Percentiles rank a stretch among this genome's conserved stretches.
Evolutionary conservation across 2,329 filamentous ascomycete genomes (phyloP).

Genomic region (Aspergillus niger): DNA sequence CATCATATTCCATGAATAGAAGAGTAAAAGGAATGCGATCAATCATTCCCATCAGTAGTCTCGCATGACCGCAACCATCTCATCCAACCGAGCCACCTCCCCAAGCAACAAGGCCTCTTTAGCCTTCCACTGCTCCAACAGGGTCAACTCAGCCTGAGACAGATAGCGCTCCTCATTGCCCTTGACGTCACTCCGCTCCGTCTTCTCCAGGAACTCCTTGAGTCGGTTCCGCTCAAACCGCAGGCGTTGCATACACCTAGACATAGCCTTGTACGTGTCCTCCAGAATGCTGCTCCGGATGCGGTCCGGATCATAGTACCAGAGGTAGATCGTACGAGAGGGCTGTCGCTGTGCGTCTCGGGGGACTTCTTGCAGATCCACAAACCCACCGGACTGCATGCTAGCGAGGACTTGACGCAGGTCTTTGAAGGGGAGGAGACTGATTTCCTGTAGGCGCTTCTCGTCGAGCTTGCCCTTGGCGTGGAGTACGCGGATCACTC

Average conservation of each 20-base stretch:
- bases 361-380: constrained; percentile 92
- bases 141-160: constrained; percentile 70
- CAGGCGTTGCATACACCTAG: constrained; percentile 78
- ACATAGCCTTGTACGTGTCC: constrained; percentile 86
- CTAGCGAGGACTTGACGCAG: constrained; percentile 80
- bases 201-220: constrained; percentile 73
- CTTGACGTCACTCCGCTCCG: constrained; percentile 81
- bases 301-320: constrained; percentile 81
- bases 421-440: constrained; percentile 81
- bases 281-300: constrained; percentile 72
- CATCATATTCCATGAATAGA: too few species aligned
- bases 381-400: constrained; percentile 82
- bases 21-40: too few species aligned
- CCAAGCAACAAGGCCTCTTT: constrained; percentile 71
- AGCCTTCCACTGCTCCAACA: constrained; percentile 64
- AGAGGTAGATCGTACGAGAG: constrained; percentile 83
- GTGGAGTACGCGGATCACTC: constrained; percentile 80
- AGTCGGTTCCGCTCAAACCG: constrained; percentile 73
- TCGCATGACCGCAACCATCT: constrained; percentile 77
- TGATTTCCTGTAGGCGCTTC: constrained; percentile 77
- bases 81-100: constrained; percentile 79
- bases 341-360: constrained; percentile 81
- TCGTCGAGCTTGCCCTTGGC: constrained; percentile 94
- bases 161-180: constrained; percentile 81
- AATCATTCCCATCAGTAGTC: constrained; percentile 62